Base-by-base conservation (phyloP, 2,329 filamentous ascomycete species). In the Cladobotryum protrusum region DNA sequence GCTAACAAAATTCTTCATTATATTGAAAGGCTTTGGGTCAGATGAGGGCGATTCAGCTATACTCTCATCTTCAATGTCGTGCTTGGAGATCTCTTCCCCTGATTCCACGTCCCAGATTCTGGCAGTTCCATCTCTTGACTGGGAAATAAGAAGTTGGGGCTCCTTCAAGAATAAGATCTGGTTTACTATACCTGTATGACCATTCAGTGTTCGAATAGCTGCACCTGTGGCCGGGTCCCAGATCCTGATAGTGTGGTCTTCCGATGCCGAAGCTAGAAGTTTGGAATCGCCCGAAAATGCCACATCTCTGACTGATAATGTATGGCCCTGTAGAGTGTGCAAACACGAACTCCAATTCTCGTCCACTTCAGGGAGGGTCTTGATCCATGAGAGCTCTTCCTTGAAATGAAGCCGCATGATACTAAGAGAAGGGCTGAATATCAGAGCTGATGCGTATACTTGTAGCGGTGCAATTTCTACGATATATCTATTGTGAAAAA, bases 381-480 rank as follows among this genome's bases (percentile, higher is more conserved):
- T 33, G 1, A 54, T 52, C 52, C 45, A 54, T 11, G 45, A 40
- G 13, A 36, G 39, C 18, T 39, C 29, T 1, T 52, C 24, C 17
- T 46, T 17, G 15, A 54, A 54, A 3, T 47, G 37, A 36, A 43
- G 8, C 20, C 52, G 49, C 19, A 54, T 5, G 1, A 14, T 13
- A 29, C 52, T 54, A 18, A 17, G 2, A 2, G 8, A 1, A 12
- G 52, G 52, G 12, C 43, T 39, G 41, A 54, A 52, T 14, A 54
- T 40, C 9, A 49, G 46, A 2, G 49, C 52, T 34, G 49, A 54
- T 9, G 40, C 8, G 24, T 54, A 54, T 1, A 13, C 14, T 18
- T 54, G 47, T 6, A 54, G 46, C 33, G 43, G 49, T 13, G 45
- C 42, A 17, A 20, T 37, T 17, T 54, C 46, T 3, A 54, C 35